A percentile compares a stretch with the other conserved stretches of the same genome.
phyloP scores from a whole-genome alignment of 179 eudicot species.

The Gypsophila paniculata region DNA sequence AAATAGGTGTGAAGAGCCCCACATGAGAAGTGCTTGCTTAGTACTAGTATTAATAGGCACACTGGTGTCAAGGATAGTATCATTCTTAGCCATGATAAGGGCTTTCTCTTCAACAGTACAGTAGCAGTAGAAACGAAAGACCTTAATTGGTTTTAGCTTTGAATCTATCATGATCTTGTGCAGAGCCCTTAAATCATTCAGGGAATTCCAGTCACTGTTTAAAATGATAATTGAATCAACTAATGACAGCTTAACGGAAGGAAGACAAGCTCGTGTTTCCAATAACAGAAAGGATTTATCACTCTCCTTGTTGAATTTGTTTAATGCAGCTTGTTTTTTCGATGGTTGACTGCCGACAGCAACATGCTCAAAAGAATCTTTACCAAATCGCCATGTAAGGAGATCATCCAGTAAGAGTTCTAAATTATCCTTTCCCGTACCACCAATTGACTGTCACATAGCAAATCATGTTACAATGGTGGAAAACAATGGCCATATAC shows the following conservation, averaged over 20 bases:
- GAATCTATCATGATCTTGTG: conserved; percentile 66
- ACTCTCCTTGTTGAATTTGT: conserved; percentile 61
- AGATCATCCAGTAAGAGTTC: conserved; percentile 79
- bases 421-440: conserved; percentile 42
- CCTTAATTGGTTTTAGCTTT: conserved; percentile 50
- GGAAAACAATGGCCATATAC: conserved; percentile 1
- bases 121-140: conserved; percentile 71
- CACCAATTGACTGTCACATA: conserved; percentile 48
- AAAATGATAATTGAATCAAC: conserved; percentile 67
- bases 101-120: conserved; percentile 81
- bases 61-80: conserved; percentile 42
- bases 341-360: conserved; percentile 39
- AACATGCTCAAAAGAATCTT: conserved; percentile 73
- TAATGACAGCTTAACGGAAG: conserved; percentile 52
- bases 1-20: conserved; percentile 80
- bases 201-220: conserved; percentile 86
- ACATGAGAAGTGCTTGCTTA: conserved; percentile 65
- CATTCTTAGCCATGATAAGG: conserved; percentile 61
- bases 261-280: conserved; percentile 72
- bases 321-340: conserved; percentile 64
- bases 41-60: conserved; percentile 41
- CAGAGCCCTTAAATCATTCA: conserved; percentile 66
- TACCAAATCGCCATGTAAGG: conserved; percentile 62
- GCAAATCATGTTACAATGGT: conserved; percentile 14
- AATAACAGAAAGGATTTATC: conserved; percentile 63